Evolutionary conservation across 2,329 filamentous ascomycete genomes (phyloP), one percentile per base, ranked within the genome.

Genomic region (Hypoxylon sp.): DNA sequence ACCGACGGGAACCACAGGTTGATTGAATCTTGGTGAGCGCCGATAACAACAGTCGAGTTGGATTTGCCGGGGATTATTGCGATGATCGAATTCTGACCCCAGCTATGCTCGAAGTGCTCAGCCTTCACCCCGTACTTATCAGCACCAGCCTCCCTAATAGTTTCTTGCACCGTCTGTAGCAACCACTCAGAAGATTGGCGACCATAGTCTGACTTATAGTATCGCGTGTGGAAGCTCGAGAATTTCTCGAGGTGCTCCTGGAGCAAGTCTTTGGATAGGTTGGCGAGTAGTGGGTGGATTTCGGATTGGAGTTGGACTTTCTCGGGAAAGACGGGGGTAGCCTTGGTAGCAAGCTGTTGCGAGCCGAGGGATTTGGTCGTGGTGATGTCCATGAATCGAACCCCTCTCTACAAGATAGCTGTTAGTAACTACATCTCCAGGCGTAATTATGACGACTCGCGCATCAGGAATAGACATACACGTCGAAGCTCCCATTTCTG

Each of bases 361-460:
- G 77, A 65, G 51, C 88, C 89, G 56, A 89, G 80, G 38, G 88
- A 80, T 41, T 78, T 76, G 47, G 86, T 83, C 30, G 90, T 81
- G 54, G 94, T 97, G 66, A 97, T 92, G 74, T 97, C 93, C 81
- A 97, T 95, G 79, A 97, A 97, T 66, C 87, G 89, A 61, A 87
- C 80, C 65, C 91, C 91, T 68, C 89, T 81, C 90, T 95, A 63
- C 27, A n/a, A 2, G 11, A 31, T 47, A 15, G 9, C 11, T 47
- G 47, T 65, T 37, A 68, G 59, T 26, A 35, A 3, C 8, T n/a
- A n/a, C 9, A 4, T 13, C 15, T 29, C 19, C 6, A 23, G 41
- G 36, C 12, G 29, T n/a, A n/a, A n/a, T n/a, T n/a, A n/a, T n/a
- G n/a, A n/a, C n/a, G n/a, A n/a, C n/a, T n/a, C n/a, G n/a, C n/a